phyloP scores from a whole-genome alignment of 2,329 filamentous ascomycete genomes.

The Aspergillus nomiae region DNA sequence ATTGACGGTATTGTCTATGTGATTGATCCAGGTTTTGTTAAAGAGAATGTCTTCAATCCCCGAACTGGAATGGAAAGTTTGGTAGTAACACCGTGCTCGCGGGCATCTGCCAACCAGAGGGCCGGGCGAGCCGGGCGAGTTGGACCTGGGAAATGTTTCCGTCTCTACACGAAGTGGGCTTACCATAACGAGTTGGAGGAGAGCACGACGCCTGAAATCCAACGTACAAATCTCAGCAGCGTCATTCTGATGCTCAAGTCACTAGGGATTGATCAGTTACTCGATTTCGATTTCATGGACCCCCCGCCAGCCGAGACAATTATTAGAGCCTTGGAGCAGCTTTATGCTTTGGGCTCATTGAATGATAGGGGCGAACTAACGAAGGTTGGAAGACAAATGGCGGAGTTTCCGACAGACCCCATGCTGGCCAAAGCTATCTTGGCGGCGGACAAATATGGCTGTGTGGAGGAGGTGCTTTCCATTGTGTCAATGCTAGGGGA shows the following conservation, averaged over 20 bases:
- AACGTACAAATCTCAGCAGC: conserved; percentile 81
- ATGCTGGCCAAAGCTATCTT: conserved; percentile 90
- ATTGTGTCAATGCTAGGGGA: conserved; percentile 95
- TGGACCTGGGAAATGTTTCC: conserved; percentile 88
- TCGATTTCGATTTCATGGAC: conserved; percentile 97
- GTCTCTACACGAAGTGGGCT: conserved; percentile 89
- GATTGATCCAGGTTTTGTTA: conserved; percentile 92
- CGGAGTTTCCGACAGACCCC: conserved; percentile 89
- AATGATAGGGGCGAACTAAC: conserved; percentile 89
- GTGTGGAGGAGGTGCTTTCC: conserved; percentile 87
- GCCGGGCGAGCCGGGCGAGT: conserved; percentile 92
- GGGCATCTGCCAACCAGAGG: conserved; percentile 89
- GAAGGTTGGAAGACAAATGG: conserved; percentile 89
- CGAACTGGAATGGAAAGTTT: conserved; percentile 90
- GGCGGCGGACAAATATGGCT: conserved; percentile 85
- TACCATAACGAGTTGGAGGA: conserved; percentile 96
- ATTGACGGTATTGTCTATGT: conserved; percentile 97
- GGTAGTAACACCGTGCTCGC: conserved; percentile 85
- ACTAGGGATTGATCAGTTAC: conserved; percentile 85
- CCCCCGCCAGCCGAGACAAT: conserved; percentile 86
- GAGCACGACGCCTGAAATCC: conserved; percentile 88
- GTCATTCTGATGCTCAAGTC: conserved; percentile 86
- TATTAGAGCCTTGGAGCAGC: conserved; percentile 82
- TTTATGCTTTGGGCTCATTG: conserved; percentile 87
- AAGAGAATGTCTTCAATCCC: conserved; percentile 92